A percentile compares a stretch with the other conserved stretches of the same genome.
Evolutionary conservation across 179 eudicot species (phyloP).

Genomic region (Beta lomatogona): DNA sequence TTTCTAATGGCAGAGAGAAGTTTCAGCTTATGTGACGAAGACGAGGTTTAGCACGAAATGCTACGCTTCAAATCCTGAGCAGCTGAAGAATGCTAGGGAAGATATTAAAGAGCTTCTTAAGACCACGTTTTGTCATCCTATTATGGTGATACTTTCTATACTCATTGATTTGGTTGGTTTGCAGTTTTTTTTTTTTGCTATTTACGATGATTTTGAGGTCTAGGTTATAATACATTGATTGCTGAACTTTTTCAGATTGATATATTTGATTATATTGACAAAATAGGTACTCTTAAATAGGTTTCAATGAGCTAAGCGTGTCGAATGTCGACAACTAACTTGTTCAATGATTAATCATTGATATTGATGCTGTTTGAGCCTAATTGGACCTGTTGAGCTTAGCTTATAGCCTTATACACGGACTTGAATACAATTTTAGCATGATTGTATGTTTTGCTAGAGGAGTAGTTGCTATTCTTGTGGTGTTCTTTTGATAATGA

Average conservation of each 20-base stretch:
- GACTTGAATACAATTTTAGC: background rate
- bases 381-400: background rate
- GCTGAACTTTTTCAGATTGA: background rate
- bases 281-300: background rate
- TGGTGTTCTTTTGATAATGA: background rate
- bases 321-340: background rate
- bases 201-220: background rate
- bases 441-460: background rate
- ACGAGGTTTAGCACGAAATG: slow-evolving; percentile 54
- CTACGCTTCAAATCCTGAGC: slow-evolving; percentile 64
- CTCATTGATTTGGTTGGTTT: background rate
- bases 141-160: slow-evolving; percentile 42
- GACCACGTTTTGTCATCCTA: slow-evolving; percentile 72
- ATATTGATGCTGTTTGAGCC: background rate
- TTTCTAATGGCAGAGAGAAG: slow-evolving; percentile 32
- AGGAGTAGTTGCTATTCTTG: background rate
- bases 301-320: background rate
- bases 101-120: slow-evolving; percentile 74
- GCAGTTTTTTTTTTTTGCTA: background rate
- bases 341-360: background rate
- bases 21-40: slow-evolving; percentile 23
- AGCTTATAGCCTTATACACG: background rate
- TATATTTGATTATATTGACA: background rate
- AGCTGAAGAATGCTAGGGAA: slow-evolving; percentile 75
- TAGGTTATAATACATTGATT: background rate